These are phyloP conservation scores for Selaginella moellendorffii DNA, from an alignment of 75 land plant species.

Conservation along the genomic window DNA sequence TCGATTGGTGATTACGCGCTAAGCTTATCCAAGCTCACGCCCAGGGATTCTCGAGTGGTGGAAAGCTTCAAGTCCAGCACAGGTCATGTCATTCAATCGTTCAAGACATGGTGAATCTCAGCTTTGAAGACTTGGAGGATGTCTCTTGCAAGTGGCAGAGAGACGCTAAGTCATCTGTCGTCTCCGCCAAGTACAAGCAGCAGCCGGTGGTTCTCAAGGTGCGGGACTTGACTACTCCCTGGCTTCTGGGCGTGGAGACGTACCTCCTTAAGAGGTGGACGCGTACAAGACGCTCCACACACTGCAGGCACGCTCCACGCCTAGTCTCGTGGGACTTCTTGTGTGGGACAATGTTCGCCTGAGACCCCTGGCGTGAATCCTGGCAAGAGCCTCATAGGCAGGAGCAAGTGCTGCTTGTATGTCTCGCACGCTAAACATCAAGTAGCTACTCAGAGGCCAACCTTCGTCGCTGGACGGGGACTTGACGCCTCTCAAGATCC, in stretches of 20 bases:
- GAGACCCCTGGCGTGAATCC: not conserved
- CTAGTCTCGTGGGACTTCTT: not conserved
- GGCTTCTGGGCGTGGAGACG: not conserved
- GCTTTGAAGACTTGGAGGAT: not conserved
- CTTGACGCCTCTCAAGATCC: too few species aligned
- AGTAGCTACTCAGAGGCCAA: too few species aligned
- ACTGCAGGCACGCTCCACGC: not conserved
- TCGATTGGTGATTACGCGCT: not conserved
- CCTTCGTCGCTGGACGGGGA: too few species aligned
- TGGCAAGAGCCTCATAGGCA: not conserved
- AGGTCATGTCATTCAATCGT: not conserved
- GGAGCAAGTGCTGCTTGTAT: too few species aligned
- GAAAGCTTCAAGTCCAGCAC: not conserved
- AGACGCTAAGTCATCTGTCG: not conserved
- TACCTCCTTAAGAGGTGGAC: not conserved
- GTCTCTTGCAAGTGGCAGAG: not conserved
- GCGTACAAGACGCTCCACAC: not conserved
- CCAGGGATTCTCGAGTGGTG: not conserved
- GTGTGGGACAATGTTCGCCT: slow-evolving; percentile 1
- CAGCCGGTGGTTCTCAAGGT: too few species aligned
- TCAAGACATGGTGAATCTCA: not conserved
- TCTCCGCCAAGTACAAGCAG: not conserved
- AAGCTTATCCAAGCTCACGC: not conserved
- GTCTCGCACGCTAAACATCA: too few species aligned
- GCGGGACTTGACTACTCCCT: slow-evolving; percentile 2